Conservation (phyloP, 2,329 filamentous ascomycete genomes). For the Fusarium miscanthi region DNA sequence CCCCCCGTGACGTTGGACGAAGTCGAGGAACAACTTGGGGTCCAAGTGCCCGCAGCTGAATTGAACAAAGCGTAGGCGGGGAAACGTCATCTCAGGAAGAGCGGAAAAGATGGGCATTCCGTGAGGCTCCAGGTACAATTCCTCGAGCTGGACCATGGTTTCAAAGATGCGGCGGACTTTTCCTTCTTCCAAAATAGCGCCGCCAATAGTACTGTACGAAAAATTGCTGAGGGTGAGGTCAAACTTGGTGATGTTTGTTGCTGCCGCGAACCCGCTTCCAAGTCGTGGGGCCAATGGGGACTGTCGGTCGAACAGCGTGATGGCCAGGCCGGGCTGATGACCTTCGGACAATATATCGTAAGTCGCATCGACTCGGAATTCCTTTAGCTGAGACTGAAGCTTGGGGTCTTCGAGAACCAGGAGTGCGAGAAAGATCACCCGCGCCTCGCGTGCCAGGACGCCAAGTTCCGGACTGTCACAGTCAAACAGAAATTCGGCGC, state of each 20-base stretch:
- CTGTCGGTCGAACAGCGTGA: background rate
- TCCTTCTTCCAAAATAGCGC: background rate
- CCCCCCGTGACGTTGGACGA: background rate
- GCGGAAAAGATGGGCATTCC: background rate
- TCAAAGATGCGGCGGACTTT: background rate
- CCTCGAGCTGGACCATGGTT: background rate
- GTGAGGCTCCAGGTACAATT: background rate
- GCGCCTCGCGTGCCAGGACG: background rate
- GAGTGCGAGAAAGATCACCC: rapidly evolving
- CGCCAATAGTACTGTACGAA: rapidly evolving
- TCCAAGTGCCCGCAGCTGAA: background rate
- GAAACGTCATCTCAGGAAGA: background rate
- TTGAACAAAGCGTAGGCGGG: rapidly evolving
- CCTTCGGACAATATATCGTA: rapidly evolving
- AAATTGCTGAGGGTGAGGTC: background rate
- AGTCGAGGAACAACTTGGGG: background rate
- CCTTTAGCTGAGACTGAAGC: background rate
- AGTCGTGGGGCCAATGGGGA: background rate
- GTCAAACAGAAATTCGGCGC: background rate
- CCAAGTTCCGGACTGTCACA: rapidly evolving
- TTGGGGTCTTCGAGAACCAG: background rate
- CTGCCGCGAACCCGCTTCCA: background rate
- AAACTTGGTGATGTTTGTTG: background rate
- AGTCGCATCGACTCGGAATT: background rate
- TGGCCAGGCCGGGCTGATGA: background rate